Percentiles rank a stretch among this genome's conserved stretches.
Conservation (phyloP, 1,284 basidiomycete species). For the Sanghuangporus weigelae region DNA sequence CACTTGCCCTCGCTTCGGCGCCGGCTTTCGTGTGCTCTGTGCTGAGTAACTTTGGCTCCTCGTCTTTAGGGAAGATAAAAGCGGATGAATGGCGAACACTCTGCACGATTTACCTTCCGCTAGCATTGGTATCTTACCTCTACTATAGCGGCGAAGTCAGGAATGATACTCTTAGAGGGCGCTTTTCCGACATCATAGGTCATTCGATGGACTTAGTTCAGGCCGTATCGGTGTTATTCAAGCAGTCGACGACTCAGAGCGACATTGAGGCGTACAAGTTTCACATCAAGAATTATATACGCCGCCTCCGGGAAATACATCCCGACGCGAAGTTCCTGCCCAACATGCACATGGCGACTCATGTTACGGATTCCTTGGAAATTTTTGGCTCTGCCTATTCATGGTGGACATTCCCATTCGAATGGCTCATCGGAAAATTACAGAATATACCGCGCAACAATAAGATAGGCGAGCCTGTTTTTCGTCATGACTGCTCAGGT, state of each 20-base stretch:
- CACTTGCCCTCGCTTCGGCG: slow-evolving; percentile 22
- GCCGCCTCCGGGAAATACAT: neutral
- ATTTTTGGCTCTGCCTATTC: slow-evolving; percentile 21
- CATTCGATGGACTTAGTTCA: neutral
- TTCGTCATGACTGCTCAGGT: neutral
- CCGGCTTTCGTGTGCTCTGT: slow-evolving; percentile 31
- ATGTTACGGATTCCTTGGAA: slow-evolving; percentile 20
- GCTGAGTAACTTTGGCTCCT: slow-evolving; percentile 29
- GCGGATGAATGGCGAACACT: slow-evolving; percentile 34
- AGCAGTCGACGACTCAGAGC: neutral
- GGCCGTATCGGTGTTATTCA: neutral
- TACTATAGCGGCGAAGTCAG: slow-evolving; percentile 10
- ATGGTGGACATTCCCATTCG: slow-evolving; percentile 25
- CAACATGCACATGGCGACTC: slow-evolving; percentile 24
- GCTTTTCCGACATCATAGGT: neutral
- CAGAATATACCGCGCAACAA: slow-evolving; percentile 22
- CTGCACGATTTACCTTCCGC: slow-evolving; percentile 27
- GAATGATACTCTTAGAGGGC: neutral
- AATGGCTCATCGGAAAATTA: slow-evolving; percentile 22
- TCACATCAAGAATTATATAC: neutral
- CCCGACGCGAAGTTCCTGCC: neutral
- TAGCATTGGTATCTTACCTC: slow-evolving; percentile 30
- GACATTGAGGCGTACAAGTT: neutral
- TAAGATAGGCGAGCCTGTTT: neutral
- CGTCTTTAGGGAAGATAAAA: slow-evolving; percentile 28